Base-by-base conservation (phyloP, 2,329 filamentous ascomycete species). In the Pyricularia sp. region DNA sequence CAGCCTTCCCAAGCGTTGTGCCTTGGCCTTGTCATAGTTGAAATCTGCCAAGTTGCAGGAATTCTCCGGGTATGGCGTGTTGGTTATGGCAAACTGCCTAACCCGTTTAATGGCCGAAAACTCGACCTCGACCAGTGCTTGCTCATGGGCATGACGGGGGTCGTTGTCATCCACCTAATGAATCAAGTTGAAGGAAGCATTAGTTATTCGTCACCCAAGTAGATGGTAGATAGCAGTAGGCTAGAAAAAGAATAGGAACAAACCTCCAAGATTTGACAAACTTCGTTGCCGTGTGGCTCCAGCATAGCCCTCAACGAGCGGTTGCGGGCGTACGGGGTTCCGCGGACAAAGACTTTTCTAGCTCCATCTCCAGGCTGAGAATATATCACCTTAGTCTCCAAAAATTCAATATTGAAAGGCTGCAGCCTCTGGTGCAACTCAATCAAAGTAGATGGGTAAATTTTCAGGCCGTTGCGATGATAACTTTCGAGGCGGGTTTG, bases 11-110 rank as follows among this genome's bases (percentile, higher is more conserved):
- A 76, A 72, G 1, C 75, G 69, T 12, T 75, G 72, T 0, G 75
- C 69, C 1, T 74, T 20, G 71, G 0, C 73, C 1, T 72, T 71
- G 28, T 30, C 76, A 79, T 0, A 74, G 66, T 0, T 67, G 31
- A 0, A 65, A 26, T 0, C 20, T 17, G 10, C 9, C 17, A 50
- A 17, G 20, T 76, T 68, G 9, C 77, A 78, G 0, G 77, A 74
- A 65, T 79, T 78, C 0, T 74, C 69, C 0, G 84, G 83, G 63
- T 82, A 87, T 0, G 76, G 72, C 0, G 80, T 75, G 69, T 92
- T 92, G 0, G 89, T 92, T 2, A 83, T 76, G 0, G 81, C 73
- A 0, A 91, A 76, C 0, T 74, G 74, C 0, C 86, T 30, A n/a
- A 81, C 76, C 71, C 1, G 79, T 72, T 0, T 89, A 78, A 0